Evolutionary conservation across 305 asterid species (phyloP).

Genomic region (Rubia tinctorum): DNA sequence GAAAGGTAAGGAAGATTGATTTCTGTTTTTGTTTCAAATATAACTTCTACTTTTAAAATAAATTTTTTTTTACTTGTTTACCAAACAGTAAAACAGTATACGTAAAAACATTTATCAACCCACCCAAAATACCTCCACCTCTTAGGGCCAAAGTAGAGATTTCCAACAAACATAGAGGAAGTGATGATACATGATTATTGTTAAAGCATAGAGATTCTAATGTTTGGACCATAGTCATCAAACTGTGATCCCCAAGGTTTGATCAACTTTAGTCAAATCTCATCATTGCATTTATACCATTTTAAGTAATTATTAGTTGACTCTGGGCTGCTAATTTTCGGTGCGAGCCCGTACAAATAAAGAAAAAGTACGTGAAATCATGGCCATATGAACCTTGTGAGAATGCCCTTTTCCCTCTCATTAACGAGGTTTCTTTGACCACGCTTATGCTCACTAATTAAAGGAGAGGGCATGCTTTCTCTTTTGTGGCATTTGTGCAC

Average conservation of each 20-base stretch:
- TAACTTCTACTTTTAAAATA: no score
- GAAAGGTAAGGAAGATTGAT: no score
- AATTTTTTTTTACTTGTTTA: no score
- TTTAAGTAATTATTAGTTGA: conserved; percentile 12
- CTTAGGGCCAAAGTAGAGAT: not conserved
- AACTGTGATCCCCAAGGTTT: conserved; percentile 11
- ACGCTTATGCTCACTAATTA: conserved; percentile 4
- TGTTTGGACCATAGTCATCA: conserved; percentile 13
- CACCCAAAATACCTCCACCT: no score
- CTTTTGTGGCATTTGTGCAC: not conserved
- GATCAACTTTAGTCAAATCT: conserved; percentile 12
- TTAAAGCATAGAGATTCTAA: conserved; percentile 22
- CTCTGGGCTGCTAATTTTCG: conserved; percentile 4
- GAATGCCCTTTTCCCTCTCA: conserved; percentile 12
- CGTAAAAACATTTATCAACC: no score
- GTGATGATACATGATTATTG: not conserved
- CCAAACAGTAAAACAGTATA: no score
- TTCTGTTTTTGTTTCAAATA: no score
- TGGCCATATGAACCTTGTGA: not conserved
- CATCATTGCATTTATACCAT: conserved; percentile 16
- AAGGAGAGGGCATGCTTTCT: not conserved
- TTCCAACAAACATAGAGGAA: not conserved
- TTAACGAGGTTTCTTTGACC: conserved; percentile 23
- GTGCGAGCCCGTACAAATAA: conserved; percentile 19
- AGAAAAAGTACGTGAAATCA: not conserved